A percentile compares a stretch with the other conserved stretches of the same genome.
phyloP scores from a whole-genome alignment of 768 basidiomycete genomes.

The Podaxis pistillaris region DNA sequence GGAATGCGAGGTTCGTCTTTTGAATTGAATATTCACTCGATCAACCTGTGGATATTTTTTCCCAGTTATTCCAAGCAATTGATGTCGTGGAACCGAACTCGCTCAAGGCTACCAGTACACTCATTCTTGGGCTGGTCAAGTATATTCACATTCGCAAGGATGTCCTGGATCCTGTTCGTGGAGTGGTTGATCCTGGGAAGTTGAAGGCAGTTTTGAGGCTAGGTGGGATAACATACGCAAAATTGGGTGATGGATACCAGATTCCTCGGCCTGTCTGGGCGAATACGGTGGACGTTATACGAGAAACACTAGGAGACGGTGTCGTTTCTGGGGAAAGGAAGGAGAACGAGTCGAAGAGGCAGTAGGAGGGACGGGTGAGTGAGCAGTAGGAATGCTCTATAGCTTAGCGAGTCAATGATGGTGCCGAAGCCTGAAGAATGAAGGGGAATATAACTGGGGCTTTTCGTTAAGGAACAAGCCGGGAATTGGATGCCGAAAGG shows the following conservation, averaged over 20 bases:
- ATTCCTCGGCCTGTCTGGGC: slow-evolving; percentile 33
- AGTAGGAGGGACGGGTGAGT: too few species aligned
- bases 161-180: slow-evolving; percentile 30
- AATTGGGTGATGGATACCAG: slow-evolving; percentile 45
- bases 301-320: neutral
- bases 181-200: slow-evolving; percentile 44
- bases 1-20: slow-evolving; percentile 49
- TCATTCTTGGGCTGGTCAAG: slow-evolving; percentile 54
- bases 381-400: neutral
- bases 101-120: slow-evolving; percentile 33
- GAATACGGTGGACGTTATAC: slow-evolving; percentile 21
- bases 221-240: slow-evolving; percentile 49
- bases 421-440: too few species aligned
- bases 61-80: slow-evolving; percentile 40
- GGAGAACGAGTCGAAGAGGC: too few species aligned
- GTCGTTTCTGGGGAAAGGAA: neutral
- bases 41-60: slow-evolving; percentile 20
- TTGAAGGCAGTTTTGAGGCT: slow-evolving; percentile 49
- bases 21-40: neutral
- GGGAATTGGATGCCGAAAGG: too few species aligned
- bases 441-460: too few species aligned
- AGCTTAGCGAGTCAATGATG: too few species aligned
- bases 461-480: too few species aligned
- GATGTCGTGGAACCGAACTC: slow-evolving; percentile 38
- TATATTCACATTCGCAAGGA: slow-evolving; percentile 58